Conservation (phyloP, 768 basidiomycete genomes). For the Mycena belliarum region DNA sequence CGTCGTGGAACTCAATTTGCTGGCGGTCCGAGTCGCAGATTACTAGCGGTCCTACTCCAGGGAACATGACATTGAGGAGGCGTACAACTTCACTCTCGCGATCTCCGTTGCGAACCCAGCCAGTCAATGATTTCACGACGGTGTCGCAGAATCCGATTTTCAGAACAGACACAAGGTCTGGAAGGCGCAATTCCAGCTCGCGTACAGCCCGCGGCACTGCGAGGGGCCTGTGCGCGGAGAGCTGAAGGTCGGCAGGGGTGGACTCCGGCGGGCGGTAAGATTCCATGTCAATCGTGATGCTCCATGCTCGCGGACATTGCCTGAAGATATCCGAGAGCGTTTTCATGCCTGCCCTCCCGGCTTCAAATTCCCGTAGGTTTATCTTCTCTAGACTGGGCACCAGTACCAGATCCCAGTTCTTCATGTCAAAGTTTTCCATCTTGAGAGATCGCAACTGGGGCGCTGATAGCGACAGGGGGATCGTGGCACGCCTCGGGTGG, state of each 20-base stretch:
- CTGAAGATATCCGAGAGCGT: not conserved
- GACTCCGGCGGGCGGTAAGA: not conserved
- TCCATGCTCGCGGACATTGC: not conserved
- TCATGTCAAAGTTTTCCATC: not conserved
- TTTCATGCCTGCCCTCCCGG: not conserved
- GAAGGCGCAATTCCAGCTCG: not conserved
- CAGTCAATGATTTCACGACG: not conserved
- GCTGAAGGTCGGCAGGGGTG: not conserved
- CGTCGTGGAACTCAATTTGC: not conserved
- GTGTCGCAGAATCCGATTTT: not conserved
- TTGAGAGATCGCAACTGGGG: slow-evolving; percentile 1
- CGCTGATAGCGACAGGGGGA: not conserved
- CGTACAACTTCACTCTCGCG: not conserved
- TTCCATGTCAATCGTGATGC: not conserved
- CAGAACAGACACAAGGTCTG: not conserved
- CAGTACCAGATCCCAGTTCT: not conserved
- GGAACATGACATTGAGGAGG: not conserved
- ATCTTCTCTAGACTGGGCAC: not conserved
- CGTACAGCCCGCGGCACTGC: not conserved
- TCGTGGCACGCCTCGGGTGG: not conserved
- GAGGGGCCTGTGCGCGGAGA: not conserved
- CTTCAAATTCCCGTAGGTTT: not conserved
- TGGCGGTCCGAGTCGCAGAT: not conserved
- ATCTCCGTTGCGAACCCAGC: not conserved
- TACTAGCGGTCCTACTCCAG: not conserved